Evolutionary conservation across 345 rosid genomes (phyloP).

Genomic region (Camelina sativa): DNA sequence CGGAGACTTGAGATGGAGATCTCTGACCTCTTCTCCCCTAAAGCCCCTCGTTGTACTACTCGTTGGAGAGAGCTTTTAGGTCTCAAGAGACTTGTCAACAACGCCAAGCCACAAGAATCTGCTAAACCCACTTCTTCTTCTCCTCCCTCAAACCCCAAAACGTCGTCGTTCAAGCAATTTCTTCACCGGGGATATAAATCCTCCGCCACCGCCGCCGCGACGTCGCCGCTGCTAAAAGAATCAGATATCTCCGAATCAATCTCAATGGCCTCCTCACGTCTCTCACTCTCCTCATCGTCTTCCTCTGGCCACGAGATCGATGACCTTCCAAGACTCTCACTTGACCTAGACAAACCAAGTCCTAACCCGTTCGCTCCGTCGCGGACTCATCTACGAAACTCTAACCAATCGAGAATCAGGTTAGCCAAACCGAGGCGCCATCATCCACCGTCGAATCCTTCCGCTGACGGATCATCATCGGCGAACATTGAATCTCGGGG

Average conservation of each 20-base stretch:
- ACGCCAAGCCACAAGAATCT: slow-evolving; percentile 46
- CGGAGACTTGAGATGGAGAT: slow-evolving; percentile 54
- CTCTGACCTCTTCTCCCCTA: slow-evolving; percentile 72
- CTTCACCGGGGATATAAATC: slow-evolving; percentile 73
- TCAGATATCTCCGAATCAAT: slow-evolving; percentile 55
- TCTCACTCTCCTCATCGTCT: slow-evolving; percentile 59
- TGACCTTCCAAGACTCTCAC: slow-evolving; percentile 58
- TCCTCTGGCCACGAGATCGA: slow-evolving; percentile 64
- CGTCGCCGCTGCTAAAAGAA: slow-evolving; percentile 43
- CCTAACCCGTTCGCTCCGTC: slow-evolving; percentile 58
- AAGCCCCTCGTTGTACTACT: slow-evolving; percentile 85
- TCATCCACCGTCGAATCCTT: slow-evolving; percentile 26
- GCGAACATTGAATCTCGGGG: slow-evolving; percentile 56
- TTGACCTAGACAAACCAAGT: slow-evolving; percentile 45
- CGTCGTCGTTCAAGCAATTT: slow-evolving; percentile 57
- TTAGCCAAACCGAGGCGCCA: slow-evolving; percentile 46
- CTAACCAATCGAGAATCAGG: slow-evolving; percentile 48
- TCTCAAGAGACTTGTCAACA: slow-evolving; percentile 60
- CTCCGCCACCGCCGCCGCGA: slow-evolving; percentile 34
- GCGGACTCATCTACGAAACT: slow-evolving; percentile 52
- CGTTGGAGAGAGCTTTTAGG: slow-evolving; percentile 90
- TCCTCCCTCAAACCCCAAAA: slow-evolving; percentile 20
- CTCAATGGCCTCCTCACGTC: slow-evolving; percentile 58
- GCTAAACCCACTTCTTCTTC: slow-evolving; percentile 3
- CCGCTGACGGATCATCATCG: slow-evolving; percentile 45